Conservation (phyloP, 495 filamentous ascomycete species). For the Filosporella fistucella region DNA sequence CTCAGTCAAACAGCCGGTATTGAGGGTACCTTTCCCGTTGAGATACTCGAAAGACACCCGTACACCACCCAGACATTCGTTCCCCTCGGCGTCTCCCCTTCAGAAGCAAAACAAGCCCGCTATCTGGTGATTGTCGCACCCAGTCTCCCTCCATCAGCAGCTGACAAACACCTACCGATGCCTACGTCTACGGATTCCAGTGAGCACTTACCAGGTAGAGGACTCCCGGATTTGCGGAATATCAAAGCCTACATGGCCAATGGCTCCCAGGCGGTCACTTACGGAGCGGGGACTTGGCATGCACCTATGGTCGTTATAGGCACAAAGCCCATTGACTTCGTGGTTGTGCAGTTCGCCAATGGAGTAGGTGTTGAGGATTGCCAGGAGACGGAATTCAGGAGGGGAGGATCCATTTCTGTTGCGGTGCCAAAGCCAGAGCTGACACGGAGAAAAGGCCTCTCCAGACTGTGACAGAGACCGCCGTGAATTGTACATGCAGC, state of each 20-base stretch:
- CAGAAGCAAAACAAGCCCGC: conserved; percentile 29
- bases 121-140: conserved; percentile 94
- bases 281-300: conserved; percentile 88
- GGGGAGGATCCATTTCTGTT: background rate
- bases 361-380: conserved; percentile 83
- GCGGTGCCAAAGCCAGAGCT: conserved; percentile 4
- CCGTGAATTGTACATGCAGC: too few relatives aligned
- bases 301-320: conserved; percentile 94
- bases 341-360: conserved; percentile 86
- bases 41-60: conserved; percentile 86
- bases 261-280: conserved; percentile 84
- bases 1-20: background rate
- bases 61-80: conserved; percentile 92
- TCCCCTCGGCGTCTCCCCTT: conserved; percentile 57
- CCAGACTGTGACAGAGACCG: conserved; percentile 9
- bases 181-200: background rate
- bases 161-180: conserved; percentile 27
- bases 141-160: conserved; percentile 40
- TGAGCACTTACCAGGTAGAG: conserved; percentile 39
- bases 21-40: conserved; percentile 54
- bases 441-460: background rate
- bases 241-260: conserved; percentile 74
- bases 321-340: conserved; percentile 63
- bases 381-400: conserved; percentile 59
- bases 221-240: conserved; percentile 68